Base-by-base conservation (phyloP, 2,329 filamentous ascomycete genomes). In the Esteya vermicola region DNA sequence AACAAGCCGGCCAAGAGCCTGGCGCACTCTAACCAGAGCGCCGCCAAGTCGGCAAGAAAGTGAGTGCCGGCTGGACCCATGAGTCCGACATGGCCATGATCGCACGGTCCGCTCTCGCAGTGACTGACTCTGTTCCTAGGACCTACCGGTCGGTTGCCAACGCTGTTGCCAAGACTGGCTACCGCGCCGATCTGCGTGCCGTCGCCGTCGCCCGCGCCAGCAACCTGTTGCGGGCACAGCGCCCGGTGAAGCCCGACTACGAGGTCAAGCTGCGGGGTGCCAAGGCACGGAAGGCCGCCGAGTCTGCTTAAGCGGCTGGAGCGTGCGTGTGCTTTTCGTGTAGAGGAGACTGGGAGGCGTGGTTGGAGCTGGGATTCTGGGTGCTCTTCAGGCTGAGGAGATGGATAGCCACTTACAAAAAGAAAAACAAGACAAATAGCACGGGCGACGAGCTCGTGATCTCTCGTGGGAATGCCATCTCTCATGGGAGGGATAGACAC, bases 111-210 rank as follows among this genome's bases (percentile, higher is more conserved):
- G n/a, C n/a, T n/a, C n/a, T n/a, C n/a, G n/a, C n/a, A 12, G 14
- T 6, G 12, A 10, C 8, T 9, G 16, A 10, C 4, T 9, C 16
- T 19, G 16, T 19, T 9, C 22, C 38, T 50, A 91, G 85, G 75
- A 81, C 82, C 68, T 96, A 88, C 79, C 84, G 82, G 70, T 73
- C 74, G 55, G 77, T 96, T 61, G 86, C 86, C 67, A 81, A 76
- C 70, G 70, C 72, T 61, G 77, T 79, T 54, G 81, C 85, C 63
- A 86, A 85, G 77, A 73, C 74, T 60, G 75, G 79, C 59, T 98
- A 96, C 81, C 84, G 83, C 54, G 56, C 72, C 55, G 83, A 89
- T 61, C 72, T 88, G 64, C 81, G 81, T 53, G 66, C 74, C 57
- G 70, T 71, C 56, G 88, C 89, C 54, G 79, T 96, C 57, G 70